Evolutionary conservation across 176 grass and related monocot species (phyloP), one percentile per base, ranked within the genome.

Genomic region (Saccharum officinarum): DNA sequence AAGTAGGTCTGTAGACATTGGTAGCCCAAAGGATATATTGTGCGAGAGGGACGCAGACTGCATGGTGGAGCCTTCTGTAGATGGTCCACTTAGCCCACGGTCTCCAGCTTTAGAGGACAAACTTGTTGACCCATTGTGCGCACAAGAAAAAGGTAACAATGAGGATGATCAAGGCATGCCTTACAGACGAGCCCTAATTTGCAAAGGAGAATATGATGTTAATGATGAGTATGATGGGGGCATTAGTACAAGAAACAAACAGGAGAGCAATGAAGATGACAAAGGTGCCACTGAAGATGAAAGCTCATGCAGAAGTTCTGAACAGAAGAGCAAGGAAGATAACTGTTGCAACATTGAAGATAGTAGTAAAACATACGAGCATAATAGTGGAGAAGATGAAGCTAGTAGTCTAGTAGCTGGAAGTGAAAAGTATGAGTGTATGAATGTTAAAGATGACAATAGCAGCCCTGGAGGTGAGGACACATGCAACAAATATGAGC

Each of bases 1-100:
- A 63, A 77, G 60, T 26, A 90, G 66, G 64, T 84, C 88, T 82
- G 60, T 78, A 60, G 65, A 84, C 38, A 73, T 81, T 74, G 88
- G 80, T 62, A 95, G 82, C 82, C 85, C 88, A 70, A 92, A 90
- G 69, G 84, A 87, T 86, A 86, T 86, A 88, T 72, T 83, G 68
- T 86, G 85, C 25, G 82, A 92, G 75, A 89, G 73, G 92, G 82
- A 87, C 68, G 16, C 54, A 67, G 76, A 77, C 25, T 72, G 54
- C 70, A 54, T 44, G 45, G 80, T 30, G 26, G 85, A 88, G 82
- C 44, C 71, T 81, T 79, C 85, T 31, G 40, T 62, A 68, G 79
- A 88, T 80, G 25, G 4, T 77, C 26, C 36, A 80, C 25, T 73
- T 69, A 69, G 38, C 70, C 33, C 78, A 67, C 69, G 57, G 61